Conservation (phyloP, 306 rosid genomes). For the Amphicarpaea edgeworthii region DNA sequence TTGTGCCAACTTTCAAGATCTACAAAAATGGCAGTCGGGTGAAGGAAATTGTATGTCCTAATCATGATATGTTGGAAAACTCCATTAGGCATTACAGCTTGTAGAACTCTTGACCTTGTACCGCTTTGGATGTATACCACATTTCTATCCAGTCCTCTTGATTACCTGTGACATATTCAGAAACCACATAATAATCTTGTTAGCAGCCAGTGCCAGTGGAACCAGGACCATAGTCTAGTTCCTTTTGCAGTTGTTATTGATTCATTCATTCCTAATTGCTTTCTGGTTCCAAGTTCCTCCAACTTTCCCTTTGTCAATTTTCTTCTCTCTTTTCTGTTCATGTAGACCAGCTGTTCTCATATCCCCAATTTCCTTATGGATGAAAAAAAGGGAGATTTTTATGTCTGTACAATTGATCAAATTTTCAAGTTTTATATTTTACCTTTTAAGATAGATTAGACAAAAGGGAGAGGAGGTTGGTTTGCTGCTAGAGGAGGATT, state of each 20-base stretch:
- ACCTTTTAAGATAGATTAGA: conserved; percentile 31
- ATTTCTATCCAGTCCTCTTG: conserved; percentile 47
- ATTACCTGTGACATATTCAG: conserved; percentile 60
- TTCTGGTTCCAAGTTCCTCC: conserved; percentile 65
- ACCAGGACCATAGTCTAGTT: conserved; percentile 61
- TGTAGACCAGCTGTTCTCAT: conserved; percentile 48
- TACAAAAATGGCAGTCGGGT: conserved; percentile 77
- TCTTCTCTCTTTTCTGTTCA: conserved; percentile 34
- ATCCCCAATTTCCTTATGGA: conserved; percentile 38
- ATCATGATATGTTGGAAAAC: conserved; percentile 74
- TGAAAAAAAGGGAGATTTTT: conserved; percentile 4
- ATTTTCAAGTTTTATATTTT: conserved; percentile 43
- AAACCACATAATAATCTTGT: conserved; percentile 58
- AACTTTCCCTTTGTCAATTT: conserved; percentile 44
- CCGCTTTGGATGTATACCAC: conserved; percentile 43
- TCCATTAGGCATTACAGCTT: conserved; percentile 79
- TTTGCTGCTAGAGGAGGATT: conserved; percentile 58
- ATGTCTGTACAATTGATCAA: conserved; percentile 50
- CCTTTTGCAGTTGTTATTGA: conserved; percentile 64
- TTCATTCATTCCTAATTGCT: conserved; percentile 84
- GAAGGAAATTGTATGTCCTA: conserved; percentile 86
- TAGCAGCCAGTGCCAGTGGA: conserved; percentile 61
- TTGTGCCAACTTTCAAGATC: conserved; percentile 87
- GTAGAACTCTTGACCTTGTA: conserved; percentile 51
- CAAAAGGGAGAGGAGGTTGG: conserved; percentile 34